A percentile compares a stretch with the other conserved stretches of the same genome.
phyloP scores from a whole-genome alignment of 495 filamentous ascomycete genomes.

The Astrocystis sublimbata region DNA sequence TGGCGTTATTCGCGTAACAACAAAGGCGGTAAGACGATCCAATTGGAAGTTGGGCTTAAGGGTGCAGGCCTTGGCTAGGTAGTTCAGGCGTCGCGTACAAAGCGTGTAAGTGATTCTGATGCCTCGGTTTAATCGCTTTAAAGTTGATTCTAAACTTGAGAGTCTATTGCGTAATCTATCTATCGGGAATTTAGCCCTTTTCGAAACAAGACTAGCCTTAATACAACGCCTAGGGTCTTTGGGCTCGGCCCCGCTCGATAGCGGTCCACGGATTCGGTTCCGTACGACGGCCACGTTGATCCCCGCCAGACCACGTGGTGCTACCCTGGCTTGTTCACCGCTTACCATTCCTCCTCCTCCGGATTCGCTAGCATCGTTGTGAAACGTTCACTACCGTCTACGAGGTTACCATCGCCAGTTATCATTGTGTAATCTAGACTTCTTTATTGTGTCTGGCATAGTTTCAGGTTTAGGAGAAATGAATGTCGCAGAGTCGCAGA shows the following conservation, averaged over 20 bases:
- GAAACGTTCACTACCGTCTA: background rate
- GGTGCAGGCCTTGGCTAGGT: too few relatives aligned
- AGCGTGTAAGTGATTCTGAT: background rate
- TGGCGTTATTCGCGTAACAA: too few relatives aligned
- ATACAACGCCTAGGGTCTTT: too few relatives aligned
- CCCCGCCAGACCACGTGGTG: background rate
- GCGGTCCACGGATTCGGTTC: background rate
- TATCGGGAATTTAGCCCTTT: too few relatives aligned
- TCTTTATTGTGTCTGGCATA: too few relatives aligned
- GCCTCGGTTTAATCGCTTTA: background rate
- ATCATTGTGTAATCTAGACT: background rate
- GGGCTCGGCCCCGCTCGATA: background rate
- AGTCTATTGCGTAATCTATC: too few relatives aligned
- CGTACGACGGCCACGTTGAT: background rate
- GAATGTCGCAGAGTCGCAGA: too few relatives aligned
- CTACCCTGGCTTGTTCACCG: background rate
- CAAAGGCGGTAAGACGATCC: too few relatives aligned
- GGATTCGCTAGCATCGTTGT: background rate
- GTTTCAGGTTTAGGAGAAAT: too few relatives aligned
- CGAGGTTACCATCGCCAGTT: background rate
- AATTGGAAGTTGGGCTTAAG: too few relatives aligned
- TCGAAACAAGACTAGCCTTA: too few relatives aligned
- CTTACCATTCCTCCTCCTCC: background rate
- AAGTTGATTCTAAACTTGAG: background rate
- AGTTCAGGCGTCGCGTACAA: background rate